Base-by-base conservation (phyloP, 306 rosid species). In the Inga leiocalycina region DNA sequence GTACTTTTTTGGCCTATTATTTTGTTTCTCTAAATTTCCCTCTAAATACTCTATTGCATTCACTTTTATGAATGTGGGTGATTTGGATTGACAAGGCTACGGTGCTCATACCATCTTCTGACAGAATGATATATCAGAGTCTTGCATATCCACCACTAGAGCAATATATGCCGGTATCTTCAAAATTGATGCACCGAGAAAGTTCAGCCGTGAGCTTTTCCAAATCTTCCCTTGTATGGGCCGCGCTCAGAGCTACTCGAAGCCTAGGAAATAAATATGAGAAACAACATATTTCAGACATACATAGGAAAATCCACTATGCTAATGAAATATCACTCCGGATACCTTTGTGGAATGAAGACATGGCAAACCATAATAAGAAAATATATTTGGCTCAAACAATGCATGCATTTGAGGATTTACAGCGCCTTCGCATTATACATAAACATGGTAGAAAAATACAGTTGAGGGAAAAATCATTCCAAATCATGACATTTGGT, bases 201-300 rank as follows among this genome's bases (percentile, higher is more conserved):
- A 94, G 94, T 8, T 94, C 97, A 22, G 86, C 81, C 4, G 91
- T 80, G 30, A 94, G 89, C 75, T 85, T 93, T 91, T 87, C 91
- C 88, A 95, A 35, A 81, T 95, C 98, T 61, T 88, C 86, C 82
- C 86, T 87, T 3, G 98, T 93, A 85, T 95, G 99, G 10, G 91
- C 90, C 43, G 99, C 92, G 7, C 91, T 78, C 76, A 95, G 83
- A 22, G 99, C 91, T 75, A 95, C 96, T 56, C 98, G 89, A 12
- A 95, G 88, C 92, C 99, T 95, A 56, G 51, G 71, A 17, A 22
- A 67, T 22, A 65, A 44, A n/a, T n/a, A 49, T 52, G 65, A 72
- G 13, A 46, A 52, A 43, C 49, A 69, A 9, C 13, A 80, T 76
- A 65, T 27, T 71, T 48, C 62, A 75, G 59, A 56, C n/a, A 12